Evolutionary conservation across 2,329 filamentous ascomycete genomes (phyloP), one percentile per base, ranked within the genome.

Genomic region (Hypomyces perniciosus): DNA sequence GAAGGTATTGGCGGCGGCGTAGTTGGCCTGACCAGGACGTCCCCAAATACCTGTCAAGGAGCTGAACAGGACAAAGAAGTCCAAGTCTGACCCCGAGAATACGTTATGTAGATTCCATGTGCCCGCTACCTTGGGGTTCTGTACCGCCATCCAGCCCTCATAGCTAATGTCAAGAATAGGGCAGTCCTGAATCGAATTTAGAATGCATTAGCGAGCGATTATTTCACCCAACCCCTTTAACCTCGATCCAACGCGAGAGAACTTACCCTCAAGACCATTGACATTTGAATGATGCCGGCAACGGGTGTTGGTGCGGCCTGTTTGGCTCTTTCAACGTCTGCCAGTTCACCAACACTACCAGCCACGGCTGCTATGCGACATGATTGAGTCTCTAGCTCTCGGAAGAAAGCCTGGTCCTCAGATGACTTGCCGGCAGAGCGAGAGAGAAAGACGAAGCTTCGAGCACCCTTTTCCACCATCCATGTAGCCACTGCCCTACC

Each of bases 1-100:
- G 58, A 68, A 76, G 8, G 65, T 62, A 54, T 72, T 75, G 12
- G 64, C 70, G 1, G 68, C 66, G 4, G 62, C 56, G 53, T 73
- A 71, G 53, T 69, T 72, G 39, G 62, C 60, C 53, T 72, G 70
- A 0, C 58, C 61, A 5, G 59, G 53, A 13, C 62, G 59, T 5
- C 64, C 69, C 4, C 68, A 51, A 6, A 65, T 55, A 13, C 50
- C 43, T 9, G 27, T 39, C 6, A 43, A 35, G 1, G 68, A 71
- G 0, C 63, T 65, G 33, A 67, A 59, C 7, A 65, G 44, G 35
- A 68, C 57, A 55, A 68, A 68, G 53, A 69, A 69, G 48, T 70
- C 68, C 26, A 71, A 57, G 4, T 52, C 10, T 4, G 13, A 7
- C 8, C 20, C 20, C 20, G 20, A 26, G 20, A 49, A 30, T 2